Base-by-base conservation (phyloP, 2,329 filamentous ascomycete species). In the Immersiporthe knoxdaviesiana region DNA sequence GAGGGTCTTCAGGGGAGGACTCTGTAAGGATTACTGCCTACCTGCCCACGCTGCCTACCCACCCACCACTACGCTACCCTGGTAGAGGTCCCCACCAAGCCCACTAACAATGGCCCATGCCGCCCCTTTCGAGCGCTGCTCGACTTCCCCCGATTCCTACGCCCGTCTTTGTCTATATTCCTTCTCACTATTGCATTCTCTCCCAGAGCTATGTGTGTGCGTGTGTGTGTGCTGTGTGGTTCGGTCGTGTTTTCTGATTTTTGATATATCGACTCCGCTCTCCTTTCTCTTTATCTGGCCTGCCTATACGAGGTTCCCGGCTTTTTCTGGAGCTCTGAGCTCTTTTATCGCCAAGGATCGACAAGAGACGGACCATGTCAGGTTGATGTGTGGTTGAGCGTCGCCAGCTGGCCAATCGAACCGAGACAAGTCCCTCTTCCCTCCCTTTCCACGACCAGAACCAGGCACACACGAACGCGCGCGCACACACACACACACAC, bases 121-220 rank as follows among this genome's bases (percentile, higher is more conserved):
- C 35, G 54, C 68, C 68, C 68, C 67, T 68, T 68, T 70, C 50
- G 44, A 59, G 7, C 37, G 65, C 58, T 59, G 65, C 24, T 14
- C 24, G n/a, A n/a, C 16, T 30, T 39, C 10, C 44, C 18, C 52
- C 66, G 21, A 61, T 35, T 54, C 56, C 62, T 61, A 41, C 24
- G 50, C 67, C 54, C 65, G 61, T 50, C 41, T 64, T 64, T 62
- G 62, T 52, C 44, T 65, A 30, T 37, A 50, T 50, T 60, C 58
- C 56, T 58, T 68, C 66, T 68, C 62, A 63, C 62, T 70, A 66
- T 70, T 68, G 66, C 69, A 68, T 54, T 47, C 35, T 60, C 52
- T 47, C 64, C 50, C 24, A 60, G 24, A 11, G 50, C 24, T 30
- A 47, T 11, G 44, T n/a, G 44, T n/a, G 21, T 8, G 44, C 21